Conservation (phyloP, 805 yeast genomes). For the Kodamaea leandrae region DNA sequence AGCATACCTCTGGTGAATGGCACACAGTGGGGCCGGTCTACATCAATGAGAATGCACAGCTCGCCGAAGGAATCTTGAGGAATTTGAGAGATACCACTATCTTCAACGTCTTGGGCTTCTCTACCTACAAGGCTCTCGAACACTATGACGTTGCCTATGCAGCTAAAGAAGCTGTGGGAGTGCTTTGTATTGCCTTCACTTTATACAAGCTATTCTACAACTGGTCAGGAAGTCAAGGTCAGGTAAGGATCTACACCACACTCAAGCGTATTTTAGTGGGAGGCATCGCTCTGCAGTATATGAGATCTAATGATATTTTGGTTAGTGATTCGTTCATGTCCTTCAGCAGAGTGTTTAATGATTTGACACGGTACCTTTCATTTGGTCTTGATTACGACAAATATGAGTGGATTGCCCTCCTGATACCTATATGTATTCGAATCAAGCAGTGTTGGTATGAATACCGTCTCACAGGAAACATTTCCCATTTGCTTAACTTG, state of each 20-base stretch:
- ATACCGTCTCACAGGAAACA: constrained; percentile 48
- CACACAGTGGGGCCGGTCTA: constrained; percentile 32
- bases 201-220: constrained; percentile 33
- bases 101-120: constrained; percentile 21
- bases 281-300: constrained; percentile 50
- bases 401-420: constrained; percentile 31
- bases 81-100: constrained; percentile 29
- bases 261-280: constrained; percentile 56
- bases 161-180: constrained; percentile 13
- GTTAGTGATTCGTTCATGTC: constrained; percentile 84
- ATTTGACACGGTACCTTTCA: constrained; percentile 33
- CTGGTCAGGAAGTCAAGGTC: constrained; percentile 33
- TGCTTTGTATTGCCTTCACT: constrained; percentile 9
- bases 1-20: constrained; percentile 29
- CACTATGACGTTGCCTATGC: constrained; percentile 29
- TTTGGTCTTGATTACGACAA: constrained; percentile 39
- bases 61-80: constrained; percentile 34
- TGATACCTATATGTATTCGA: constrained; percentile 71
- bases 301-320: constrained; percentile 76
- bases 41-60: constrained; percentile 25
- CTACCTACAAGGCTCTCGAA: constrained; percentile 18
- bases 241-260: constrained; percentile 46
- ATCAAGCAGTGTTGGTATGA: constrained; percentile 80
- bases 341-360: constrained; percentile 72
- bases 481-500: constrained; percentile 64